These are phyloP conservation scores for Debaryomyces coudertii DNA, from an alignment of 1,139 yeast species.

Conservation along the genomic window DNA sequence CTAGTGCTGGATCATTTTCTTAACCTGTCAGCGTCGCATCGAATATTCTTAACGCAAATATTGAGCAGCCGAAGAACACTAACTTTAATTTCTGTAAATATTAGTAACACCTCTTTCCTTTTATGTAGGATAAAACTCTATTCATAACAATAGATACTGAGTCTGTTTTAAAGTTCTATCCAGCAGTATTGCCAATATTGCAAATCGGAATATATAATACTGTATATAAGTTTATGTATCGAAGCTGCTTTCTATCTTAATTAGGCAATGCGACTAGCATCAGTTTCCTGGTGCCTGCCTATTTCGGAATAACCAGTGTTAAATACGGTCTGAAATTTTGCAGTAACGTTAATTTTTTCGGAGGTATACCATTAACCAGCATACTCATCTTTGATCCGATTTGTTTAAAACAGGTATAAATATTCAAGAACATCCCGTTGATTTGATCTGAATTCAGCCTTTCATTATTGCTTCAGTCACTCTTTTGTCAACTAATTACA, in stretches of 20 bases:
- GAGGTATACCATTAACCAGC: constrained; percentile 1
- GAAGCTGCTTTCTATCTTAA: not conserved
- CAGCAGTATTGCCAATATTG: not conserved
- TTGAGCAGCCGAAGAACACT: not conserved
- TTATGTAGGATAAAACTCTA: not conserved
- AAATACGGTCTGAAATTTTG: not conserved
- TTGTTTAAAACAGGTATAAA: not conserved
- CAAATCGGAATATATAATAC: not conserved
- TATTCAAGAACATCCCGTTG: not conserved
- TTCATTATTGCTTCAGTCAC: constrained; percentile 8
- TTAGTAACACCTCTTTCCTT: too few species aligned
- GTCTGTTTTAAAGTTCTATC: not conserved
- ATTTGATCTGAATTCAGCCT: not conserved
- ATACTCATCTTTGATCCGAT: not conserved
- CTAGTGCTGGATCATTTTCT: not conserved
- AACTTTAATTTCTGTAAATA: not conserved
- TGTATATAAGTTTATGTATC: not conserved
- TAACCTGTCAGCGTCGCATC: not conserved
- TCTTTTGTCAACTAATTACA: constrained; percentile 4
- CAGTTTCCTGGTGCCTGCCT: constrained; percentile 6
- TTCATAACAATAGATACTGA: not conserved
- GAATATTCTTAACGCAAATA: not conserved
- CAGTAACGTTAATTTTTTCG: constrained; percentile 2
- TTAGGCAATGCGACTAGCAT: constrained; percentile 8
- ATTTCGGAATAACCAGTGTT: constrained; percentile 1